These are phyloP conservation scores for Cyclotella sp. DNA, from an alignment of 108 stramenopile genomes.

Conservation along the genomic window DNA sequence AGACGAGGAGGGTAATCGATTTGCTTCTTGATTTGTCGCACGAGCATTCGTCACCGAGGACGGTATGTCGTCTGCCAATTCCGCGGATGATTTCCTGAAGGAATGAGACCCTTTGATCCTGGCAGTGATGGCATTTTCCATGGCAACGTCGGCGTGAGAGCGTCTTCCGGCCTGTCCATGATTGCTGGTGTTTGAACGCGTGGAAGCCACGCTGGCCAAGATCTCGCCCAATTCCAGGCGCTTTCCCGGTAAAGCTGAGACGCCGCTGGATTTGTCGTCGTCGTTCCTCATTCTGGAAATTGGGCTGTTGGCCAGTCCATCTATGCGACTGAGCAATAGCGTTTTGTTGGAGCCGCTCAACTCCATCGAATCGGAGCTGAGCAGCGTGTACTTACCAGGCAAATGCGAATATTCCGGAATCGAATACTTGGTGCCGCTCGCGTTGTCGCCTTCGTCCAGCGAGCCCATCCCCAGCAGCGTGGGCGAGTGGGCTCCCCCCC, in stretches of 20 bases:
- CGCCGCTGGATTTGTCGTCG: not conserved
- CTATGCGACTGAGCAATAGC: conserved; percentile 24
- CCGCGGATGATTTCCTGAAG: not conserved
- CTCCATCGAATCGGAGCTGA: conserved; percentile 13
- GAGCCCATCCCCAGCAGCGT: not conserved
- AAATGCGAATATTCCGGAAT: conserved; percentile 25
- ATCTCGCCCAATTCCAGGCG: not conserved
- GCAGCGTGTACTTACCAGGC: conserved; percentile 30
- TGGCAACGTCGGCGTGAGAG: conserved; percentile 7
- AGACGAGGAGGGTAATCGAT: not conserved
- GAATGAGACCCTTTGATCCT: conserved; percentile 20
- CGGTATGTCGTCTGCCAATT: not conserved
- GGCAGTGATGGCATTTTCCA: conserved; percentile 25
- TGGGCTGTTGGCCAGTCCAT: conserved; percentile 21
- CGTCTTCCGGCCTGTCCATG: not conserved
- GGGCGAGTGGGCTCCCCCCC: not conserved
- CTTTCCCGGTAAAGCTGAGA: not conserved
- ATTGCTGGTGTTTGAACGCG: not conserved
- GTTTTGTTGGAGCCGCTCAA: conserved; percentile 22
- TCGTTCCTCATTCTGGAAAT: not conserved
- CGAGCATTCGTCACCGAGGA: no score
- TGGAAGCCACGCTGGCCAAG: not conserved
- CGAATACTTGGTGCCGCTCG: not conserved
- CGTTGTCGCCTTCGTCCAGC: not conserved
- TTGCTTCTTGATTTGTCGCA: not conserved